Base-by-base conservation (phyloP, 176 grass and related monocot genomes). In the Musa beccarii region DNA sequence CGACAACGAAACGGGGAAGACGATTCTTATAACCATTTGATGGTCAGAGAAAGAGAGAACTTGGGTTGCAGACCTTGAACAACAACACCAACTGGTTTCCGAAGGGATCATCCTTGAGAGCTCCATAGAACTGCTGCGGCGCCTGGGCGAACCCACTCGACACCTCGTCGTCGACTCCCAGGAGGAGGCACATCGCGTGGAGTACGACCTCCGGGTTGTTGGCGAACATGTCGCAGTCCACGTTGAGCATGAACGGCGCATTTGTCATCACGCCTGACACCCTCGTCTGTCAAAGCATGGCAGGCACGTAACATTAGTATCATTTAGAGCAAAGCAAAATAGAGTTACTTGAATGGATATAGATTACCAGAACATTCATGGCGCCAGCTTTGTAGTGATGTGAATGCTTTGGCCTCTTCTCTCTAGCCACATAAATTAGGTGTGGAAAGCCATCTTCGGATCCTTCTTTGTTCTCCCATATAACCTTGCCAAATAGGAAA, bases 221-320 rank as follows among this genome's bases (percentile, higher is more conserved):
- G 0, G 65, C 79, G 17, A 87, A 91, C 89, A 91, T 91, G 83
- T 91, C 85, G 74, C 89, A 91, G 8, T 91, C 89, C 73, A 91
- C 83, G 9, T 91, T 91, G 11, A 91, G 73, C 82, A 85, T 85
- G 77, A 91, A 34, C 0, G 85, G 85, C 1, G 85, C 80, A 34
- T 91, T 91, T 3, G 77, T 91, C 80, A 87, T 59, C 69, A 91
- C 74, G 0, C 25, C 82, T 0, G 89, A 91, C 51, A 83, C 89
- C 76, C 89, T 85, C 17, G 85, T 80, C 89, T 91, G 74, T 59
- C 43, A 8, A 16, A 16, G 0, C 26, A 74, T 7, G 20, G 13
- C 15, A 62, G 55, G 13, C 15, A 62, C 1, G 13, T 7, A 62
- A 62, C 15, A 62, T 15, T 17, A 19, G 20, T 62, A 21, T 62